These are phyloP conservation scores for Fraxinus americana DNA, from an alignment of 257 asterid species.

Conservation along the genomic window DNA sequence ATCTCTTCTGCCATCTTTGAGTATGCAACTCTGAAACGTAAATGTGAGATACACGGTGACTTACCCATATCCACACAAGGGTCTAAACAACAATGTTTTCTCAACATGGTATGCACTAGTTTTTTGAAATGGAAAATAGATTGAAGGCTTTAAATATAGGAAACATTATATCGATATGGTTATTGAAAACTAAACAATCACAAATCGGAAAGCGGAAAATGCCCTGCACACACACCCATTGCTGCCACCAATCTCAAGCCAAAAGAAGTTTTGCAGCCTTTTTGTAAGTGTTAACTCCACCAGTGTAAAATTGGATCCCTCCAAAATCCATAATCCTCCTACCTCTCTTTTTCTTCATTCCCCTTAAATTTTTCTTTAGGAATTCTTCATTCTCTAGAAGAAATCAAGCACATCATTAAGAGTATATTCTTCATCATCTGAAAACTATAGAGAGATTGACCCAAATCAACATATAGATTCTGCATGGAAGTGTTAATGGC, in stretches of 20 bases:
- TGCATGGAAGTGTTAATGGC: not conserved
- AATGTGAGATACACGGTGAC: constrained; percentile 14
- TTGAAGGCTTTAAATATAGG: not conserved
- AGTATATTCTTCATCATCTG: not conserved
- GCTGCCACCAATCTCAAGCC: not conserved
- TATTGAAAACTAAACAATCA: not conserved
- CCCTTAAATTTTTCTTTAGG: not conserved
- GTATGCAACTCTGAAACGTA: constrained; percentile 67
- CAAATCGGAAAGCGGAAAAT: not conserved
- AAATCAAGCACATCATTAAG: not conserved
- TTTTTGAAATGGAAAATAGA: not conserved
- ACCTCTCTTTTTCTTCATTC: not conserved
- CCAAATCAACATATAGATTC: not conserved
- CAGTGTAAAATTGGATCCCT: not conserved
- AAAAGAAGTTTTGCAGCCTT: not conserved
- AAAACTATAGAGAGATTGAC: not conserved
- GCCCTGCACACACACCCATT: not conserved
- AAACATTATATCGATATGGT: not conserved
- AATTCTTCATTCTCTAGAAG: not conserved
- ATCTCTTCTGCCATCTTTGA: constrained; percentile 96
- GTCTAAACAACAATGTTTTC: not conserved
- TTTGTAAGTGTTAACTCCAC: not conserved
- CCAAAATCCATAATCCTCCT: not conserved
- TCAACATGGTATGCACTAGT: not conserved
- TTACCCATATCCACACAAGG: not conserved